Percentiles rank a stretch among this genome's conserved stretches.
These are phyloP conservation scores for Eruca vesicaria DNA, from an alignment of 441 rosid species.

Conservation along the genomic window DNA sequence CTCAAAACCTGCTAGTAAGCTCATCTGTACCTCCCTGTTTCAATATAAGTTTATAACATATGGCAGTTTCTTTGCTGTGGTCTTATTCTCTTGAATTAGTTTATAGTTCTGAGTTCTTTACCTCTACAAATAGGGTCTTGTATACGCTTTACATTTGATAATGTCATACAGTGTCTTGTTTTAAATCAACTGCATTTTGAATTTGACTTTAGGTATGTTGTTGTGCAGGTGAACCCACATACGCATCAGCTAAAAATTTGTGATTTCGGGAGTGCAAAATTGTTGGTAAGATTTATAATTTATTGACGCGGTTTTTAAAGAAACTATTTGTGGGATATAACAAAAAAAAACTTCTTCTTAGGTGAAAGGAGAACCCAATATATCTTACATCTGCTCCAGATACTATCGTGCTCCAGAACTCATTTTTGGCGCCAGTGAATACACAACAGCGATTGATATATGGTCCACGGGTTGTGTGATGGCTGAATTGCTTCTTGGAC, in stretches of 20 bases:
- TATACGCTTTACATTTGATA: conserved; percentile 4
- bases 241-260: conserved; percentile 97
- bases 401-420: conserved; percentile 99
- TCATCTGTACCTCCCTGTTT: conserved; percentile 11
- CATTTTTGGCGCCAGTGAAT: conserved; percentile 97
- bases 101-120: not conserved
- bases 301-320: not conserved
- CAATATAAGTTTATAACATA: not conserved
- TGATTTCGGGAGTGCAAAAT: conserved; percentile 99
- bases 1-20: conserved; percentile 86
- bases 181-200: not conserved
- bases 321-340: not conserved
- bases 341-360: not conserved
- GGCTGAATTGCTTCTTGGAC: conserved; percentile 99
- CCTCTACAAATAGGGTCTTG: not conserved
- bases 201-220: conserved; percentile 18
- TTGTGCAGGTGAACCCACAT: conserved; percentile 87
- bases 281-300: conserved; percentile 62
- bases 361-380: conserved; percentile 91
- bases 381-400: conserved; percentile 96
- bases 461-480: conserved; percentile 99
- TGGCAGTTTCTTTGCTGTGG: conserved; percentile 9
- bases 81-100: not conserved
- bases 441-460: conserved; percentile 97
- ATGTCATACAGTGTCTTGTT: not conserved